Base-by-base conservation (phyloP, 2,329 filamentous ascomycete genomes). In the Huntiella omanensis region DNA sequence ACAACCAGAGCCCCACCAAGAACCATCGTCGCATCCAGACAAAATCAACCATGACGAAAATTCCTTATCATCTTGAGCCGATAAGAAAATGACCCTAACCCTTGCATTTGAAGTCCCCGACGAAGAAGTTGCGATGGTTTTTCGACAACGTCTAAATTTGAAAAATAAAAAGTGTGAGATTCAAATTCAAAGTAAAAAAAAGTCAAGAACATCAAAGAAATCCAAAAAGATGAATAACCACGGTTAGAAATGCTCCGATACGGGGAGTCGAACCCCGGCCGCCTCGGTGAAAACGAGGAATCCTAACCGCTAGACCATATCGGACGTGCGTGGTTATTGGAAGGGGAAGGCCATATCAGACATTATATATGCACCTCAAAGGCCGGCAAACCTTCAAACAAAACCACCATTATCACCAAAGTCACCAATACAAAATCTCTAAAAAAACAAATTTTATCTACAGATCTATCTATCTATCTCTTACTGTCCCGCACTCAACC, bases 401-500 rank as follows among this genome's bases (percentile, higher is more conserved):
- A 32, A 41, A 22, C 8, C 12, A 19, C 4, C 19, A 22, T 28
- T 6, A 16, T 10, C 32, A 4, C 39, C 39, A 41, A 41, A 8
- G 15, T 11, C 10, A 13, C 10, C 10, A 33, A n/a, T 13, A 16
- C 39, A 16, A 40, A 17, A 3, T 28, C 7, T 28, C 7, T 19
- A 19, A 41, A 40, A 40, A 40, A 41, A 22, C n/a, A 19, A 19
- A 19, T 19, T 19, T 19, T 19, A 19, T 19, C 17, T 19, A 19
- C 17, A 19, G 17, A 19, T 19, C 17, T 19, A 19, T 19, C 17
- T 19, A 19, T 10, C 17, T 19, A 19, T 15, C 22, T 11, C 13
- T 15, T 44, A 52, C 47, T 71, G 69, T 53, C 71, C 65, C 45
- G 80, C 75, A 55, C 80, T 84, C 52, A 87, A 64, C 43, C 78